Percentiles rank a stretch among this genome's conserved stretches.
These are phyloP conservation scores for Dactylella cylindrospora DNA, from an alignment of 2,329 filamentous ascomycete genomes.

Conservation along the genomic window DNA sequence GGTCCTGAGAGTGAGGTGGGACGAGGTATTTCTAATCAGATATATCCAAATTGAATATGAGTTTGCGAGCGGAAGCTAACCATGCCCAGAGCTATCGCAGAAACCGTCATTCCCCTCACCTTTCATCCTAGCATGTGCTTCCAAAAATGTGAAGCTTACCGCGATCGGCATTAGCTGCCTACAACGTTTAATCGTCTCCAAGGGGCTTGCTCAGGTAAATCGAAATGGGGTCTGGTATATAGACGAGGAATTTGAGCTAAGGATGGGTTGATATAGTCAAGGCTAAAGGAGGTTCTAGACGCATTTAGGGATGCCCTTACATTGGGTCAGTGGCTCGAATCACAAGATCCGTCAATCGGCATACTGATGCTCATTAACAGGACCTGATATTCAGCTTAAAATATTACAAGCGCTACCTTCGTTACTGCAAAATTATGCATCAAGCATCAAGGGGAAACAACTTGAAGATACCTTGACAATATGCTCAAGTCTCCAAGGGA, in stretches of 20 bases:
- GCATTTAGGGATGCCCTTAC: slow-evolving; percentile 78
- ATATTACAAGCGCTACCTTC: slow-evolving; percentile 90
- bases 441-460: slow-evolving; percentile 75
- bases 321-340: slow-evolving; percentile 21
- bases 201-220: slow-evolving; percentile 65
- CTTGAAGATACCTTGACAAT: slow-evolving; percentile 82
- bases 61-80: slow-evolving; percentile 1
- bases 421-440: slow-evolving; percentile 83
- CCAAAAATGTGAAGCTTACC: slow-evolving; percentile 86
- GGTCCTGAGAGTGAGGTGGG: slow-evolving; percentile 75
- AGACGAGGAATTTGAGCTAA: background rate
- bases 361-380: slow-evolving; percentile 50
- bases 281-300: slow-evolving; percentile 82
- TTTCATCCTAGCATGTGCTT: slow-evolving; percentile 88
- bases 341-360: slow-evolving; percentile 19
- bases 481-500: slow-evolving; percentile 85
- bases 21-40: slow-evolving; percentile 52
- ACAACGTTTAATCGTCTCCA: slow-evolving; percentile 80
- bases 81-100: slow-evolving; percentile 71
- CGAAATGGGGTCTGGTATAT: background rate
- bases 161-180: slow-evolving; percentile 84
- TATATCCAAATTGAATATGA: background rate
- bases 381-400: slow-evolving; percentile 89
- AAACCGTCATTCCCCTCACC: slow-evolving; percentile 84
- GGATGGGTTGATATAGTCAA: slow-evolving; percentile 56